Conservation (phyloP, 345 rosid genomes). For the Draba incana region DNA sequence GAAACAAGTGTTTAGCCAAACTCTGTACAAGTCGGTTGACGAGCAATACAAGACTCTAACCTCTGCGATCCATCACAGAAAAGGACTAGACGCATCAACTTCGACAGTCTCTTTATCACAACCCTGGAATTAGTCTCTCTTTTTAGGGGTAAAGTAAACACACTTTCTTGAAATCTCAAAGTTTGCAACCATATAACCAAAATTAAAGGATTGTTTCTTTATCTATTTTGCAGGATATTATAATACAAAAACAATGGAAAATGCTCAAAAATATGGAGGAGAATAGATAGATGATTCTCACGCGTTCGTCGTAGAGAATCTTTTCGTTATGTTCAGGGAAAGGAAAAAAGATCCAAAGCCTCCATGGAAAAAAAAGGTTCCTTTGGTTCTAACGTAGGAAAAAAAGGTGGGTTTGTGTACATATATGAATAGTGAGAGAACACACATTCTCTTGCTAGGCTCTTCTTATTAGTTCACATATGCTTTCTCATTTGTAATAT, state of each 20-base stretch:
- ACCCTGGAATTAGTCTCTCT: conserved; percentile 65
- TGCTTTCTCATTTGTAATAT: conserved; percentile 35
- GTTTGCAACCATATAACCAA: not conserved
- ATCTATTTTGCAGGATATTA: conserved; percentile 29
- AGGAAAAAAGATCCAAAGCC: conserved; percentile 14
- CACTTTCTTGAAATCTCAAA: not conserved
- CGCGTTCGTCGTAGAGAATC: conserved; percentile 27
- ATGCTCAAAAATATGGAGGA: conserved; percentile 22
- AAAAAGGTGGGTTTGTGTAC: conserved; percentile 33
- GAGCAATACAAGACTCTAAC: conserved; percentile 73
- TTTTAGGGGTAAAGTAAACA: conserved; percentile 35
- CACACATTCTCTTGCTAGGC: conserved; percentile 19
- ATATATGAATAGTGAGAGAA: conserved; percentile 38
- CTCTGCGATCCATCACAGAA: conserved; percentile 66
- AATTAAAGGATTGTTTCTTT: not conserved
- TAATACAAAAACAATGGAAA: conserved; percentile 35
- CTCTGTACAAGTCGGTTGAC: conserved; percentile 57
- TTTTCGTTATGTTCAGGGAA: not conserved
- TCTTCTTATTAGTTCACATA: conserved; percentile 29
- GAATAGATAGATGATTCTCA: conserved; percentile 29
- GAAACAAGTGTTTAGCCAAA: conserved; percentile 58
- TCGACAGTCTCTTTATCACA: conserved; percentile 73
- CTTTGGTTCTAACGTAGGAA: conserved; percentile 35
- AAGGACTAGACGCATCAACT: conserved; percentile 70
- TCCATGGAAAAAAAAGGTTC: conserved; percentile 31